A percentile compares a stretch with the other conserved stretches of the same genome.
phyloP scores from a whole-genome alignment of 2,329 filamentous ascomycete species.

The Fusarium torreyae region DNA sequence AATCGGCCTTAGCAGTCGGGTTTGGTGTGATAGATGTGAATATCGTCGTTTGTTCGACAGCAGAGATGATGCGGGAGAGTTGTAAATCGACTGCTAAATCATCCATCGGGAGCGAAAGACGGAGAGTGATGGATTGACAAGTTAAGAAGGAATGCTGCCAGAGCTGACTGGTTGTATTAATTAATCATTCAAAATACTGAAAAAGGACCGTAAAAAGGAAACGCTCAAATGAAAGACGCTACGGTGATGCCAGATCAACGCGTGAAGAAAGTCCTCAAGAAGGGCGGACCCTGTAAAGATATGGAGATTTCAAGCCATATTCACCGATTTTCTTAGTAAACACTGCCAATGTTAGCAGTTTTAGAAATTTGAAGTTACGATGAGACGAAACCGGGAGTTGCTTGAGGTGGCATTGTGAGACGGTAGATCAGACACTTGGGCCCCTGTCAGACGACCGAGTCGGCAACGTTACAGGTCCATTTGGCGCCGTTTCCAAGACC shows the following conservation, averaged over 20 bases:
- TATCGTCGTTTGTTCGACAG: constrained; percentile 42
- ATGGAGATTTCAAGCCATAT: constrained; percentile 15
- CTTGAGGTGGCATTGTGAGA: constrained; percentile 44
- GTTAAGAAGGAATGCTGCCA: constrained; percentile 18
- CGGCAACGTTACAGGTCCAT: background rate
- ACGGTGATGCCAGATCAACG: constrained; percentile 38
- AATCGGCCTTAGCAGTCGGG: constrained; percentile 14
- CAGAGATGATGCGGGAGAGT: constrained; percentile 44
- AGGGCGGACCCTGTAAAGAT: constrained; percentile 8
- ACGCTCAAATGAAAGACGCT: constrained; percentile 34
- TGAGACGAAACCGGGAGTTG: constrained; percentile 47
- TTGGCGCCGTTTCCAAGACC: constrained; percentile 2
- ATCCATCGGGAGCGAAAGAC: constrained; percentile 24
- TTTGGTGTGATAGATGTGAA: constrained; percentile 44
- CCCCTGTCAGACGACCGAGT: constrained; percentile 7
- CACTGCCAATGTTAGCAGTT: background rate
- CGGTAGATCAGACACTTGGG: constrained; percentile 42
- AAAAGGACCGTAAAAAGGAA: constrained; percentile 29
- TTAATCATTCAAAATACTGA: constrained; percentile 24
- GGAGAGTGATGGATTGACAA: background rate
- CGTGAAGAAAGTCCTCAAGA: constrained; percentile 11
- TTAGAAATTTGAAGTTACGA: too few relatives aligned
- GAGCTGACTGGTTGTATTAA: constrained; percentile 21
- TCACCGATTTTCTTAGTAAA: background rate
- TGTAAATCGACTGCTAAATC: constrained; percentile 33